A percentile compares a stretch with the other conserved stretches of the same genome.
These are phyloP conservation scores for Phytophthora uliginosa DNA, from an alignment of 352 stramenopile genomes.

Conservation along the genomic window DNA sequence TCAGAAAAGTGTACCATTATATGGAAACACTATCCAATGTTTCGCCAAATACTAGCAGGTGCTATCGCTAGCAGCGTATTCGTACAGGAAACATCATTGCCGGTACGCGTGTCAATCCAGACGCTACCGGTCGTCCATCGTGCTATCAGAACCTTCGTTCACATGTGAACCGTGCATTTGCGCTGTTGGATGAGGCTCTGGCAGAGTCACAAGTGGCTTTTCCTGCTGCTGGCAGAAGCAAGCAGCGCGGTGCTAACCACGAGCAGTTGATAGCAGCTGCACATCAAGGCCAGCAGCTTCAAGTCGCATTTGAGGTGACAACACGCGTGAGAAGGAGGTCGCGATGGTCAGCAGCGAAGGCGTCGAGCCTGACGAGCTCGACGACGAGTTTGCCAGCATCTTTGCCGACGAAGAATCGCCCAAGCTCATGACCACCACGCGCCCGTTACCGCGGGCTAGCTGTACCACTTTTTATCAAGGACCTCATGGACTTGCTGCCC, in stretches of 20 bases:
- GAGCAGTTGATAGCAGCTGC: slow-evolving; percentile 45
- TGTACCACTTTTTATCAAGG: slow-evolving; percentile 99
- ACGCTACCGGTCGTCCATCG: slow-evolving; percentile 47
- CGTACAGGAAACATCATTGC: slow-evolving; percentile 60
- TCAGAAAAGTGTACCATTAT: slow-evolving; percentile 86
- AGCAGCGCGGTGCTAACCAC: slow-evolving; percentile 26
- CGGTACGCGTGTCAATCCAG: slow-evolving; percentile 37
- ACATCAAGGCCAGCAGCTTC: slow-evolving; percentile 59
- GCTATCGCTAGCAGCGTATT: slow-evolving; percentile 68
- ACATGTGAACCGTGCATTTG: slow-evolving; percentile 58
- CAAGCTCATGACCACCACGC: slow-evolving; percentile 99
- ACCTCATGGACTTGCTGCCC: slow-evolving; percentile 98
- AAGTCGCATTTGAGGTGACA: slow-evolving; percentile 86
- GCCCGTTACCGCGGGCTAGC: slow-evolving; percentile 93
- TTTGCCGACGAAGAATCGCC: slow-evolving; percentile 95
- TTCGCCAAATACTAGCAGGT: slow-evolving; percentile 82
- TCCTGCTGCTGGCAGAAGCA: slow-evolving; percentile 39
- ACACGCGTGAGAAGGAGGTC: slow-evolving; percentile 96
- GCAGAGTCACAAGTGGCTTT: slow-evolving; percentile 74
- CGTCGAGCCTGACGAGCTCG: slow-evolving; percentile 96
- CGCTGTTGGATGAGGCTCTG: slow-evolving; percentile 70
- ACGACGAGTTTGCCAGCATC: slow-evolving; percentile 99
- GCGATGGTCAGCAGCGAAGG: slow-evolving; percentile 94
- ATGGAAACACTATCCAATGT: slow-evolving; percentile 84
- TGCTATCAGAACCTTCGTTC: slow-evolving; percentile 48